Evolutionary conservation across 2,329 filamentous ascomycete genomes (phyloP).

Genomic region (Ophiostoma novo-ulmi): DNA sequence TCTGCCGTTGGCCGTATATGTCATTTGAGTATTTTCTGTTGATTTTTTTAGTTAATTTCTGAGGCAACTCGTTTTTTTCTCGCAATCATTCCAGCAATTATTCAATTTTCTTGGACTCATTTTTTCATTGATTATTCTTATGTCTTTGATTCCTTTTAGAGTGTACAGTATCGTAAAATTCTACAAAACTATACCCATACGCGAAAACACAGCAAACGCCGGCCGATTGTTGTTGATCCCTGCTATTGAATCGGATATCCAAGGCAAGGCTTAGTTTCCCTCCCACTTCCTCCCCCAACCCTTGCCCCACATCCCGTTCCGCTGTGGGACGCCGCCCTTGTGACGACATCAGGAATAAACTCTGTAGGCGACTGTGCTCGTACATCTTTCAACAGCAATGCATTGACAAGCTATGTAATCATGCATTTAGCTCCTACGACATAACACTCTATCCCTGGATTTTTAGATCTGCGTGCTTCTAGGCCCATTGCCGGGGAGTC

Average conservation of each 20-base stretch:
- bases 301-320: background rate
- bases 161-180: background rate
- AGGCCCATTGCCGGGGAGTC: background rate
- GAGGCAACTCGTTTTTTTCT: background rate
- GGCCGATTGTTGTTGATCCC: background rate
- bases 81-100: too few species aligned
- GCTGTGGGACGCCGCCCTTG: constrained; percentile 2
- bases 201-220: background rate
- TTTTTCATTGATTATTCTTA: too few species aligned
- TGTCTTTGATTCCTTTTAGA: too few species aligned
- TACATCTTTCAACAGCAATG: background rate
- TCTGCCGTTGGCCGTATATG: background rate
- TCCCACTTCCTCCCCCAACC: background rate
- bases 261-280: background rate
- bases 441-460: background rate
- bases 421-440: background rate
- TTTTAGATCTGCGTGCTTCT: background rate
- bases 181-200: background rate
- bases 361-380: background rate
- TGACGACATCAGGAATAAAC: background rate
- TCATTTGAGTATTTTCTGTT: background rate
- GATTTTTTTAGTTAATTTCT: background rate
- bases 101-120: too few species aligned
- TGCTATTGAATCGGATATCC: background rate
- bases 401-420: background rate